phyloP scores from a whole-genome alignment of 345 rosid species.

The Microthlaspi erraticum region DNA sequence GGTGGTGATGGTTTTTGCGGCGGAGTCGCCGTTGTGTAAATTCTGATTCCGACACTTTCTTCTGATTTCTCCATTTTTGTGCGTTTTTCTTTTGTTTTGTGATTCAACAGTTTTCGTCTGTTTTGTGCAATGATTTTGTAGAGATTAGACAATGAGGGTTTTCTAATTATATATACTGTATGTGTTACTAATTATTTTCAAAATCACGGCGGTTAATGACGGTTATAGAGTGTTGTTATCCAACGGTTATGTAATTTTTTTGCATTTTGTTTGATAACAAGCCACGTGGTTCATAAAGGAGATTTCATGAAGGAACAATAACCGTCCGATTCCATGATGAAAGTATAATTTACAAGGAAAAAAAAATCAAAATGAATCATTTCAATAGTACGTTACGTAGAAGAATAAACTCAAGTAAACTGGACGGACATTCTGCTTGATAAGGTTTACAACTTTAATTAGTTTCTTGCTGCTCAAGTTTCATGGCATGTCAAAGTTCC shows the following conservation, averaged over 20 bases:
- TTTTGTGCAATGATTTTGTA: background rate
- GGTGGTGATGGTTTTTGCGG: conserved; percentile 39
- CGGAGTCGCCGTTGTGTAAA: conserved; percentile 59
- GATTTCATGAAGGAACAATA: background rate
- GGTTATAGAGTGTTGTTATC: background rate
- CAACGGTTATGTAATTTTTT: background rate
- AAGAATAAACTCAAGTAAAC: too few species aligned
- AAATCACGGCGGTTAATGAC: conserved; percentile 2
- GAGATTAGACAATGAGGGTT: background rate
- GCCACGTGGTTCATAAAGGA: background rate
- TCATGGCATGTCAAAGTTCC: conserved; percentile 25
- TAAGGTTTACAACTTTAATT: too few species aligned
- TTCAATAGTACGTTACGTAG: too few species aligned
- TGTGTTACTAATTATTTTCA: background rate
- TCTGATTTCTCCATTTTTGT: conserved; percentile 56
- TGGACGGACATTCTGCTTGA: too few species aligned
- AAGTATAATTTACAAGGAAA: too few species aligned
- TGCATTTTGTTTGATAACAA: background rate
- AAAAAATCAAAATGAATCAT: too few species aligned
- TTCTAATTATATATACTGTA: too few species aligned
- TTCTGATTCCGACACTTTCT: conserved; percentile 59
- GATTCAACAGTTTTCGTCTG: background rate
- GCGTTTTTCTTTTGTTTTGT: background rate
- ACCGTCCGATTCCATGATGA: conserved; percentile 15
- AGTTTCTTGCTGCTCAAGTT: background rate